Evolutionary conservation across 768 basidiomycete genomes (phyloP), one percentile per base, ranked within the genome.

Genomic region (Suillus ampliporus): DNA sequence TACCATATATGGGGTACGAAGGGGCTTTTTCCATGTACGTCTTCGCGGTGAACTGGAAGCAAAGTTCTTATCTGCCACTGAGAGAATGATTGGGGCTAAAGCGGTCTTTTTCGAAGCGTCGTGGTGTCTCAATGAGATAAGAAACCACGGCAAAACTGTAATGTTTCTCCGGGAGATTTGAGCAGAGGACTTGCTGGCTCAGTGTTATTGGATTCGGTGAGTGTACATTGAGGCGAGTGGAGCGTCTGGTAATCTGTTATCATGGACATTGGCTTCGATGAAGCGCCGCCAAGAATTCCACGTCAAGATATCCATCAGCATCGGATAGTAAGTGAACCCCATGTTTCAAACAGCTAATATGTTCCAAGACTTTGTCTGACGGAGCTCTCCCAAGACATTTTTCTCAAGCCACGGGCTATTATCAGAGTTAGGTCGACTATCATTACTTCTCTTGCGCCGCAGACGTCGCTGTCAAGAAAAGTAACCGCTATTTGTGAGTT

Each of bases 61-160:
- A 56, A 56, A 56, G 26, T 61, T 60, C 35, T 62, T 46, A 58
- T 58, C 51, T 28, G 21, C 58, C 38, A 40, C n/a, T n/a, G n/a
- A 38, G 17, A 28, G 54, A 19, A 19, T 41, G 6, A 19, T 28
- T 43, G 71, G 73, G 31, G 28, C 60, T 72, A 72, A 69, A 62
- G 71, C 71, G 72, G 64, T 40, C 23, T 19, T 56, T n/a, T 40
- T 28, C 17, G 54, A 40, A 56, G 23, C 54, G 37, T 56, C 57
- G n/a, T 31, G 51, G n/a, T 31, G 51, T 68, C 47, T 38, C 56
- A 52, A 65, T 63, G 60, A 34, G 69, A 75, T 69, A 67, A 65
- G 38, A 11, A 6, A 38, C 53, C 13, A 51, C 50, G 48, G 48
- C 48, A 17, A 28, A 9, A 50, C 28, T 50, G 28, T 3, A 47